Percentiles rank a stretch among this genome's conserved stretches.
Evolutionary conservation across 768 basidiomycete genomes (phyloP).

Genomic region (Trametes punicea): DNA sequence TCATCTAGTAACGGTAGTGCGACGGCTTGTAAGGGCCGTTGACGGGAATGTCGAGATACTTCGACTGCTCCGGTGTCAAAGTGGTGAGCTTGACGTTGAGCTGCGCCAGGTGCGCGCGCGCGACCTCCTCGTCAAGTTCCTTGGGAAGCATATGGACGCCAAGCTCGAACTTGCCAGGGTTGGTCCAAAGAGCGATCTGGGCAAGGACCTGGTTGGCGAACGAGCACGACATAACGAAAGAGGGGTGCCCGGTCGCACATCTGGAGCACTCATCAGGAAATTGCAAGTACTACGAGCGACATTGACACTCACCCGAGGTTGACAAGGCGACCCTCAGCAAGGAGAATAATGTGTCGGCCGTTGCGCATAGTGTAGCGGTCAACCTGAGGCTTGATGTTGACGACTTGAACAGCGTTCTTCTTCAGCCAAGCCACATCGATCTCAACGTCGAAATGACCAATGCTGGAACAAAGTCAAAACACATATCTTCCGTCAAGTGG

Average conservation of each 20-base stretch:
- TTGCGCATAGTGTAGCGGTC: slow-evolving; percentile 93
- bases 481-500: neutral
- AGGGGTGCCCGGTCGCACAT: slow-evolving; percentile 98
- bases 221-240: slow-evolving; percentile 99
- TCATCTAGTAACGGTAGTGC: slow-evolving; percentile 62
- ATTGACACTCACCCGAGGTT: slow-evolving; percentile 76
- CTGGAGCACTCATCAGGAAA: slow-evolving; percentile 35
- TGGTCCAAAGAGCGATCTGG: slow-evolving; percentile 97
- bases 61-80: slow-evolving; percentile 68
- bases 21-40: slow-evolving; percentile 75
- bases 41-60: slow-evolving; percentile 88
- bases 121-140: slow-evolving; percentile 98
- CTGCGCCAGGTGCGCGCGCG: slow-evolving; percentile 88
- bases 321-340: slow-evolving; percentile 98
- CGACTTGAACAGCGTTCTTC: slow-evolving; percentile 74
- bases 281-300: neutral
- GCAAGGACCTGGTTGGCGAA: slow-evolving; percentile 99
- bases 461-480: slow-evolving; percentile 42
- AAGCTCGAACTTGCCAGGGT: slow-evolving; percentile 85
- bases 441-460: slow-evolving; percentile 84
- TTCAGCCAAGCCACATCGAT: slow-evolving; percentile 99
- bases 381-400: slow-evolving; percentile 98
- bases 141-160: slow-evolving; percentile 99
- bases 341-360: slow-evolving; percentile 94
- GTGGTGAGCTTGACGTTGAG: slow-evolving; percentile 93